Conservation (phyloP, 2,329 filamentous ascomycete species). For the Aspergillus jensenii region DNA sequence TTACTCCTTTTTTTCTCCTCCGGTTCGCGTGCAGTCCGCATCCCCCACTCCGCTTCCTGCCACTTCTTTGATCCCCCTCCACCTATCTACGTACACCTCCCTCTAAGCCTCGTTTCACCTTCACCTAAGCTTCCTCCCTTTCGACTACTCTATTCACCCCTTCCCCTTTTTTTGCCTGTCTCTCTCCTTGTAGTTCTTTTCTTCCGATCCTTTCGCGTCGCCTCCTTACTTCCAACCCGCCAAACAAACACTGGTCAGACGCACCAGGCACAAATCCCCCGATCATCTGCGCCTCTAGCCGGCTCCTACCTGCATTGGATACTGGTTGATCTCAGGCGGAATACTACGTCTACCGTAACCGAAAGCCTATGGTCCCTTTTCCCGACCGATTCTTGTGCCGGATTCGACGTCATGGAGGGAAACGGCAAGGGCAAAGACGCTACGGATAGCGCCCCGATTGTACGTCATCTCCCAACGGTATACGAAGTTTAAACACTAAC, state of each 20-base stretch:
- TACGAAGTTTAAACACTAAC: conserved; percentile 1
- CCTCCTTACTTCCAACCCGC: conserved; percentile 9
- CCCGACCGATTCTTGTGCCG: conserved; percentile 21
- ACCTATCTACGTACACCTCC: conserved; percentile 6
- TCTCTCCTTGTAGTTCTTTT: not conserved
- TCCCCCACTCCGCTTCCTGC: not conserved
- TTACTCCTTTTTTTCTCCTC: conserved; percentile 15
- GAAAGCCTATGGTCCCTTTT: conserved; percentile 31
- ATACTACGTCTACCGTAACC: not conserved
- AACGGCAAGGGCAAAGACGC: conserved; percentile 32
- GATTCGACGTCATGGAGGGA: conserved; percentile 35
- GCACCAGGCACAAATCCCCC: conserved; percentile 2
- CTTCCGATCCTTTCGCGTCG: not conserved
- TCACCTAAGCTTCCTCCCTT: not conserved
- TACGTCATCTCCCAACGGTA: conserved; percentile 24
- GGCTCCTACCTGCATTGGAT: not conserved
- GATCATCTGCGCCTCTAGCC: conserved; percentile 1
- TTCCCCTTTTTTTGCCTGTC: not conserved
- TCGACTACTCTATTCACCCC: not conserved
- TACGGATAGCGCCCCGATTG: conserved; percentile 38
- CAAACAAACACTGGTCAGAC: not conserved
- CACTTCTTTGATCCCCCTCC: conserved; percentile 26
- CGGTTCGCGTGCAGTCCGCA: conserved; percentile 20
- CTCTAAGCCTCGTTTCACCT: conserved; percentile 4
- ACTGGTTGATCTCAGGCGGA: not conserved